Conservation (phyloP, 2,329 filamentous ascomycete species). For the Pseudogymnoascus sp. region DNA sequence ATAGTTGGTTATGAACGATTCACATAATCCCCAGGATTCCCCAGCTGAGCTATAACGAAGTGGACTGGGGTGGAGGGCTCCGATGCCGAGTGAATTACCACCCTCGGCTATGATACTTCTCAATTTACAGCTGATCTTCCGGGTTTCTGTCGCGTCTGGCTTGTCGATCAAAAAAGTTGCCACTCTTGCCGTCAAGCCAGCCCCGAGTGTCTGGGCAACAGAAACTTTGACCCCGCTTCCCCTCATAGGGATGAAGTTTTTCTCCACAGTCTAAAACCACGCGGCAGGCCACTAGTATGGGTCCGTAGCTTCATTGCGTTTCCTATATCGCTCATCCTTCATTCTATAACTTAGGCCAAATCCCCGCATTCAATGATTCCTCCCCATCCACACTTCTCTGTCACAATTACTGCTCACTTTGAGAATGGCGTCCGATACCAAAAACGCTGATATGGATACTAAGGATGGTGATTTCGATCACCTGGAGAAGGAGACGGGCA, state of each 20-base stretch:
- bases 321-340: background rate
- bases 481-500: slow-evolving; percentile 16
- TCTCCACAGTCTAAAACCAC: background rate
- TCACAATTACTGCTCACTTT: background rate
- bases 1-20: background rate
- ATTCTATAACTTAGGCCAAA: background rate
- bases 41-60: background rate
- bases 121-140: background rate
- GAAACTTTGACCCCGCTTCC: background rate
- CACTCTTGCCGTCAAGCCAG: background rate
- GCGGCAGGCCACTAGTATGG: background rate
- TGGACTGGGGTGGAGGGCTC: background rate
- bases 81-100: background rate
- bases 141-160: background rate
- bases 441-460: background rate
- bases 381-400: background rate
- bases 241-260: background rate
- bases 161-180: too few species aligned
- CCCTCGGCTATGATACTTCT: background rate
- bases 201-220: background rate
- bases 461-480: slow-evolving; percentile 1
- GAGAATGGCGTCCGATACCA: background rate
- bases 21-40: background rate
- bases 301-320: background rate
- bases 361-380: background rate